Conservation (phyloP, 192 early-diverging fungal species). For the Coemansia asiatica region DNA sequence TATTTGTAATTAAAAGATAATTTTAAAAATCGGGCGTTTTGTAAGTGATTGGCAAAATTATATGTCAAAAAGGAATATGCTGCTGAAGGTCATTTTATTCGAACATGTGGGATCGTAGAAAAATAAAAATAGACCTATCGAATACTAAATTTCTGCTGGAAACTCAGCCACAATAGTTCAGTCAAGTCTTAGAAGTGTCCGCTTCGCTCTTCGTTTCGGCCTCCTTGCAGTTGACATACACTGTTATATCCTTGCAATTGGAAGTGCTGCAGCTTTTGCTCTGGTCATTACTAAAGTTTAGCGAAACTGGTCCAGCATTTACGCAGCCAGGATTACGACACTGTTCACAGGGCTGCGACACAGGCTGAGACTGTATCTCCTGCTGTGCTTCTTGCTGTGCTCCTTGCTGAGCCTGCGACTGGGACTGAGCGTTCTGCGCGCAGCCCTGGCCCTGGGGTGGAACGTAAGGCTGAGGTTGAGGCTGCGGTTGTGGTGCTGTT, state of each 20-base stretch:
- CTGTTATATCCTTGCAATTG: conserved; percentile 21
- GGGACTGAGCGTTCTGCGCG: not conserved
- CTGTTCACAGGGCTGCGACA: not conserved
- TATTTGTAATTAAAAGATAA: not conserved
- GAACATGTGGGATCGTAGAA: not conserved
- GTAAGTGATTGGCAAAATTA: not conserved
- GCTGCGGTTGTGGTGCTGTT: not conserved
- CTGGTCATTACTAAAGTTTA: conserved; percentile 25
- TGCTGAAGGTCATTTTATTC: not conserved
- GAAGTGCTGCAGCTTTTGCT: conserved; percentile 13
- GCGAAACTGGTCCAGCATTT: not conserved
- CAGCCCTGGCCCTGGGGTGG: not conserved
- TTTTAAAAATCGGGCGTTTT: not conserved
- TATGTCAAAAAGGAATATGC: not conserved
- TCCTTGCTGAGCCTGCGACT: not conserved
- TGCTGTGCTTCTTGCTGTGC: not conserved
- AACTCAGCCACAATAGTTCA: conserved; percentile 16
- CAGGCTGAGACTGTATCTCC: not conserved
- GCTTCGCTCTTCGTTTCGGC: conserved; percentile 14
- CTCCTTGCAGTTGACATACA: conserved; percentile 40
- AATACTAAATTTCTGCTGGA: not conserved
- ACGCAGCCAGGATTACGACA: not conserved
- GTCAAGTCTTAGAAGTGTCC: conserved; percentile 23
- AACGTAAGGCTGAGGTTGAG: conserved; percentile 1
- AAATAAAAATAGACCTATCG: not conserved